phyloP scores from a whole-genome alignment of 495 filamentous ascomycete genomes.

The Hyaloscypha variabilis region DNA sequence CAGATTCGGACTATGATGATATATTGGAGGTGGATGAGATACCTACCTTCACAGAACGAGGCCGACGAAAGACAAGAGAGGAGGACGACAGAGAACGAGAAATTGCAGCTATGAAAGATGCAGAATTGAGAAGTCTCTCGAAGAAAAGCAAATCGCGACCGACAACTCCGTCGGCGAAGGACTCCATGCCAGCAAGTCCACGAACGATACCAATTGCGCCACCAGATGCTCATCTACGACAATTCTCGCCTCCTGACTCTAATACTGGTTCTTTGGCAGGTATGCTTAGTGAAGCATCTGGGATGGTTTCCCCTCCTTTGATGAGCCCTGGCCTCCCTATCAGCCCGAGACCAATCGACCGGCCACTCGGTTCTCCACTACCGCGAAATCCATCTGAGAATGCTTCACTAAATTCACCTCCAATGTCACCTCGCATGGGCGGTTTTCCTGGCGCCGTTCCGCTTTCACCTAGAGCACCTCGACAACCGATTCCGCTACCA shows the following conservation, averaged over 20 bases:
- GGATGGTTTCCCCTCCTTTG: constrained; percentile 53
- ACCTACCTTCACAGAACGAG: constrained; percentile 60
- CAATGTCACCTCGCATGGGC: constrained; percentile 63
- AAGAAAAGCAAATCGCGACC: constrained; percentile 53
- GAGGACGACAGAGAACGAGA: constrained; percentile 85
- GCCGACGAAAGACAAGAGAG: constrained; percentile 83
- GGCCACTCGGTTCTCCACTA: constrained; percentile 70
- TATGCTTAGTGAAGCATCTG: constrained; percentile 40
- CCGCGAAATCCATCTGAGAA: constrained; percentile 61
- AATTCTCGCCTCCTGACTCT: constrained; percentile 23
- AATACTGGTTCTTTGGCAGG: constrained; percentile 49
- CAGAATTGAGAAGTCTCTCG: constrained; percentile 64
- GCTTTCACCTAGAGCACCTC: constrained; percentile 71
- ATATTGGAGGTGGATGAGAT: constrained; percentile 67
- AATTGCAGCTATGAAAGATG: constrained; percentile 61
- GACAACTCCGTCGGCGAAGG: constrained; percentile 22
- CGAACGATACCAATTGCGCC: constrained; percentile 27
- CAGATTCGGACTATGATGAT: constrained; percentile 85
- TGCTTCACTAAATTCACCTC: constrained; percentile 56
- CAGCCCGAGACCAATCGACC: constrained; percentile 85
- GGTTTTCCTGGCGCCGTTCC: constrained; percentile 58
- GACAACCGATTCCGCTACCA: constrained; percentile 66
- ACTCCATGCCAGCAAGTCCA: constrained; percentile 27
- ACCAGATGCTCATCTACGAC: constrained; percentile 27
- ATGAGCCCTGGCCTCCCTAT: constrained; percentile 86